phyloP scores from a whole-genome alignment of 805 yeast genomes.

The Kurtzmaniella cleridarum region DNA sequence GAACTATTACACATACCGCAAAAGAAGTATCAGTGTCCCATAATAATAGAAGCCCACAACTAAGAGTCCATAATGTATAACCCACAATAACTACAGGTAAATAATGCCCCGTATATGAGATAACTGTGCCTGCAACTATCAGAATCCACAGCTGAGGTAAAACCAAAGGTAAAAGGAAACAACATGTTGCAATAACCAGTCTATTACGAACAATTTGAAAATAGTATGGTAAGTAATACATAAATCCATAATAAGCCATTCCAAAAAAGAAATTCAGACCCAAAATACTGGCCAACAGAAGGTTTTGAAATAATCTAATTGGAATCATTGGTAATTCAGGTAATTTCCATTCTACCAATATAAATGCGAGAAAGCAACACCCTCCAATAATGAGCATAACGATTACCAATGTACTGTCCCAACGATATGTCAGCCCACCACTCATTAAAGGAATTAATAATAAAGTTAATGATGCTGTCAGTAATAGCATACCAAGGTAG shows the following conservation, averaged over 20 bases:
- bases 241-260: conserved; percentile 40
- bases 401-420: conserved; percentile 43
- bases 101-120: conserved; percentile 40
- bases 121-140: conserved; percentile 40
- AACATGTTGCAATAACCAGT: conserved; percentile 35
- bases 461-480: conserved; percentile 44
- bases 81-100: conserved; percentile 38
- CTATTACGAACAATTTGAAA: conserved; percentile 41
- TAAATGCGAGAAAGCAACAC: conserved; percentile 32
- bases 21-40: conserved; percentile 24
- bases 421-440: conserved; percentile 54
- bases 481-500: conserved; percentile 44
- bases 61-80: conserved; percentile 35
- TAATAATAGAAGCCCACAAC: conserved; percentile 32
- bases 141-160: conserved; percentile 38
- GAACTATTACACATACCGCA: conserved; percentile 19
- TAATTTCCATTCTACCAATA: conserved; percentile 45
- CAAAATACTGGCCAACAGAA: conserved; percentile 27
- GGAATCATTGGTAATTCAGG: conserved; percentile 54
- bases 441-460: conserved; percentile 54
- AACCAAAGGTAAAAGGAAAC: conserved; percentile 41
- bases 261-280: conserved; percentile 43
- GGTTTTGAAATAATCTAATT: conserved; percentile 33
- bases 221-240: conserved; percentile 46
- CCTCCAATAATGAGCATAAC: conserved; percentile 31